Evolutionary conservation across 2,329 filamentous ascomycete species (phyloP).

Genomic region (Aspergillus sp.): DNA sequence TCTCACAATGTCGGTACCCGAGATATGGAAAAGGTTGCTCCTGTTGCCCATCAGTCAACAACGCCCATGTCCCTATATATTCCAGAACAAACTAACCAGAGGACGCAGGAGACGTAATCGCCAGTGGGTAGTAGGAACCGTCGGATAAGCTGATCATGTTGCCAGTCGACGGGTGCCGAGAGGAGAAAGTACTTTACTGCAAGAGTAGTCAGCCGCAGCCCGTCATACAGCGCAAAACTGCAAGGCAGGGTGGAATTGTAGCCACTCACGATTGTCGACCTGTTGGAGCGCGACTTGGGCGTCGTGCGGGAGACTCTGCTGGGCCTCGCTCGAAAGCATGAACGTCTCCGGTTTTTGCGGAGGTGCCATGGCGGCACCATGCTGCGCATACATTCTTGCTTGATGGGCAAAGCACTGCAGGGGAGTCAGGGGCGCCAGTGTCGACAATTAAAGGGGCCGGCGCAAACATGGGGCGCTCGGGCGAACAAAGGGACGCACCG

Average conservation of each 20-base stretch:
- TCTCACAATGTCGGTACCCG: constrained; percentile 95
- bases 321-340: constrained; percentile 93
- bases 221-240: background rate
- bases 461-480: constrained; percentile 5
- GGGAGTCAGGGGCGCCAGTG: constrained; percentile 10
- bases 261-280: constrained; percentile 82
- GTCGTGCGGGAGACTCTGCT: constrained; percentile 91
- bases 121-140: constrained; percentile 91
- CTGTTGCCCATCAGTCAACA: constrained; percentile 31
- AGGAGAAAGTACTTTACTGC: constrained; percentile 99
- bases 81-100: constrained; percentile 55
- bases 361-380: constrained; percentile 72
- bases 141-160: constrained; percentile 89
- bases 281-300: constrained; percentile 95
- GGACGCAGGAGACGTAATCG: constrained; percentile 96
- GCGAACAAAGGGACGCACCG: background rate
- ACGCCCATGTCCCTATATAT: constrained; percentile 3
- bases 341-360: constrained; percentile 98
- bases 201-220: constrained; percentile 9
- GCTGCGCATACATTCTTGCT: constrained; percentile 64
- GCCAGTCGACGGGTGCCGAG: constrained; percentile 96
- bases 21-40: constrained; percentile 99
- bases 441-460: background rate
- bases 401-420: constrained; percentile 5
- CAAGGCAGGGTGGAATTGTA: constrained; percentile 6